phyloP scores from a whole-genome alignment of 2,329 filamentous ascomycete genomes.

The Colletotrichum tropicale region DNA sequence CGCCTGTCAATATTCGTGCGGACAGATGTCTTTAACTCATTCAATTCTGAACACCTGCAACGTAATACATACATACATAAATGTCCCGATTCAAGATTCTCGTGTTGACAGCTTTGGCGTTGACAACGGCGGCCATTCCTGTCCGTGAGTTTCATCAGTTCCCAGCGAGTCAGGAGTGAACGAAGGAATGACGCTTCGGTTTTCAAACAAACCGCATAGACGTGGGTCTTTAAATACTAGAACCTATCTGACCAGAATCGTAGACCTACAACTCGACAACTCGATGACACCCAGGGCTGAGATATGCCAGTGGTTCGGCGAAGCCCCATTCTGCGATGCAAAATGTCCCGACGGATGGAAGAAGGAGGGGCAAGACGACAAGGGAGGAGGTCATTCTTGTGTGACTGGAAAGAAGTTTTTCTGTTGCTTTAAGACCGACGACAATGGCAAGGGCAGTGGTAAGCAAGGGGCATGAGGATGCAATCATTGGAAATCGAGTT shows the following conservation, averaged over 20 bases:
- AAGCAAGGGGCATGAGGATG: accelerated
- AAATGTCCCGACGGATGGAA: background rate
- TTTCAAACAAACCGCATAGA: background rate
- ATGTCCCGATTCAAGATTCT: accelerated
- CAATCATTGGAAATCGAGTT: accelerated
- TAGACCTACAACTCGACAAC: background rate
- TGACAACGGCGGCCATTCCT: background rate
- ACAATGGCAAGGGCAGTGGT: background rate
- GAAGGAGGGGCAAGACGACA: background rate
- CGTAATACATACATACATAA: background rate
- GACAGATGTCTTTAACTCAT: background rate
- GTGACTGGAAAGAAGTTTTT: background rate
- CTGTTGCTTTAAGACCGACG: background rate
- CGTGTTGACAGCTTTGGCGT: background rate
- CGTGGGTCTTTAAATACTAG: accelerated
- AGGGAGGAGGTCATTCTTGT: background rate
- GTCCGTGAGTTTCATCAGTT: background rate
- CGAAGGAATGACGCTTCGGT: too few species aligned
- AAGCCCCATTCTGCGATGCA: background rate
- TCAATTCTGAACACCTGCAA: background rate
- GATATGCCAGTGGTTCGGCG: background rate
- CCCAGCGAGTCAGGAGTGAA: too few species aligned
- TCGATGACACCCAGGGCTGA: background rate
- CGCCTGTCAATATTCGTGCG: too few species aligned
- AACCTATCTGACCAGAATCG: background rate